A percentile compares a stretch with the other conserved stretches of the same genome.
These are phyloP conservation scores for Macrophomina pseudophaseolina DNA, from an alignment of 2,329 filamentous ascomycete genomes.

Conservation along the genomic window DNA sequence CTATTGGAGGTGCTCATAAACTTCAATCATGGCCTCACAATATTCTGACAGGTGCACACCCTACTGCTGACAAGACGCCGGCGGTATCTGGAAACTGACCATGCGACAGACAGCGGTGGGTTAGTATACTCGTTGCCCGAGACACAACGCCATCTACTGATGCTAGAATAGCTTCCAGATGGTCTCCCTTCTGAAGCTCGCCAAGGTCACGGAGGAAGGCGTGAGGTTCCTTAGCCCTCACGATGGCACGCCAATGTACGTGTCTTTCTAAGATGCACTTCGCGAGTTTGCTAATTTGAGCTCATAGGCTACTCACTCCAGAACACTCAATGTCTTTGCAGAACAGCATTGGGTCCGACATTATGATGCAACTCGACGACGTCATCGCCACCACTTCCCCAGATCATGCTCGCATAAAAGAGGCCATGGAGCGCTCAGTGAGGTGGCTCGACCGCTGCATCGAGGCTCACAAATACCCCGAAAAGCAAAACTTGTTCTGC, in stretches of 20 bases:
- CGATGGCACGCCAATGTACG: slow-evolving; percentile 86
- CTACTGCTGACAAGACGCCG: not conserved
- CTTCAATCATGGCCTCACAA: slow-evolving; percentile 96
- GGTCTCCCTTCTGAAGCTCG: slow-evolving; percentile 93
- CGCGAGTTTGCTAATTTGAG: not conserved
- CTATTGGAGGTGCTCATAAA: slow-evolving; percentile 89
- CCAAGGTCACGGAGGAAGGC: slow-evolving; percentile 92
- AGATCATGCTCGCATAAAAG: slow-evolving; percentile 82
- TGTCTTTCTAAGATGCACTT: slow-evolving; percentile 5
- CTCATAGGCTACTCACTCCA: slow-evolving; percentile 77
- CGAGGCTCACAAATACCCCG: slow-evolving; percentile 81
- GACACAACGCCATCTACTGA: slow-evolving; percentile 36
- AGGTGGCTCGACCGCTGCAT: slow-evolving; percentile 97
- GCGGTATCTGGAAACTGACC: slow-evolving; percentile 33
- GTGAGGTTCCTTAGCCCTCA: slow-evolving; percentile 96
- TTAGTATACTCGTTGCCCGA: slow-evolving; percentile 37
- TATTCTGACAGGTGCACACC: slow-evolving; percentile 71
- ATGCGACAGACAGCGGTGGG: slow-evolving; percentile 52
- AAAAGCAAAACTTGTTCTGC: slow-evolving; percentile 91
- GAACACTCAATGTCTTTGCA: slow-evolving; percentile 96
- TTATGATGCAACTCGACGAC: slow-evolving; percentile 99
- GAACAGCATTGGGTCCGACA: slow-evolving; percentile 96
- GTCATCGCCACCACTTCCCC: slow-evolving; percentile 96
- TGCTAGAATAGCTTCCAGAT: slow-evolving; percentile 80
- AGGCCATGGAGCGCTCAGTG: slow-evolving; percentile 93